phyloP scores from a whole-genome alignment of 1,284 basidiomycete species.

The Xanthoconium separans region DNA sequence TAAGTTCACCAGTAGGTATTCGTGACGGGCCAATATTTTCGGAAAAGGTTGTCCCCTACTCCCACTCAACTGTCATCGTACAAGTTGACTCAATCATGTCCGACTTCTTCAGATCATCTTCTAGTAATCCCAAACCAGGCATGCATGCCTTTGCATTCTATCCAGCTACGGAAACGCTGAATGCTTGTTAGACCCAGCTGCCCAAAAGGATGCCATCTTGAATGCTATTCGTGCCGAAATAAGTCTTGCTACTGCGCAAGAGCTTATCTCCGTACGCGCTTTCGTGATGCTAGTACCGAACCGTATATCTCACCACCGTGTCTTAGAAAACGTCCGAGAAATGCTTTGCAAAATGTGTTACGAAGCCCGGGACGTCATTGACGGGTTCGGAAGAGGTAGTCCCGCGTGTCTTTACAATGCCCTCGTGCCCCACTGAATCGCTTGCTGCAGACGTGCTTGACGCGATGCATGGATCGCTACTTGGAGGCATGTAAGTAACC shows the following conservation, averaged over 20 bases:
- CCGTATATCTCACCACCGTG: slow-evolving; percentile 1
- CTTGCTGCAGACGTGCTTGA: slow-evolving; percentile 61
- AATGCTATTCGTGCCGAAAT: slow-evolving; percentile 68
- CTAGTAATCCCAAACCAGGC: slow-evolving; percentile 37
- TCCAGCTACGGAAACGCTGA: neutral
- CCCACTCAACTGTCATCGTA: slow-evolving; percentile 1
- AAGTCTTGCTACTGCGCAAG: slow-evolving; percentile 74
- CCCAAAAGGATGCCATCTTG: slow-evolving; percentile 73
- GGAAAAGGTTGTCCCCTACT: neutral
- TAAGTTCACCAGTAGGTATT: neutral
- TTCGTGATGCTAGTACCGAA: neutral
- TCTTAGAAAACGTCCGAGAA: slow-evolving; percentile 72
- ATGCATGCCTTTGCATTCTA: slow-evolving; percentile 22
- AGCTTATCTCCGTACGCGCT: slow-evolving; percentile 67
- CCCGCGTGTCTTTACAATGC: neutral
- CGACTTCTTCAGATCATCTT: slow-evolving; percentile 46
- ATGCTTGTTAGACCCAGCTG: slow-evolving; percentile 38
- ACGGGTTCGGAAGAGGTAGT: slow-evolving; percentile 72
- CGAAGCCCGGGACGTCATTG: slow-evolving; percentile 72
- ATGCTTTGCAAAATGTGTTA: slow-evolving; percentile 75
- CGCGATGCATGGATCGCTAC: slow-evolving; percentile 76
- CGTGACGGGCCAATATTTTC: neutral
- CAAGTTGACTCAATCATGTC: slow-evolving; percentile 36
- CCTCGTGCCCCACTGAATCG: neutral
- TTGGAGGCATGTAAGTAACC: slow-evolving; percentile 74